Conservation (phyloP, 2,329 filamentous ascomycete genomes). For the Aspergillus texensis region DNA sequence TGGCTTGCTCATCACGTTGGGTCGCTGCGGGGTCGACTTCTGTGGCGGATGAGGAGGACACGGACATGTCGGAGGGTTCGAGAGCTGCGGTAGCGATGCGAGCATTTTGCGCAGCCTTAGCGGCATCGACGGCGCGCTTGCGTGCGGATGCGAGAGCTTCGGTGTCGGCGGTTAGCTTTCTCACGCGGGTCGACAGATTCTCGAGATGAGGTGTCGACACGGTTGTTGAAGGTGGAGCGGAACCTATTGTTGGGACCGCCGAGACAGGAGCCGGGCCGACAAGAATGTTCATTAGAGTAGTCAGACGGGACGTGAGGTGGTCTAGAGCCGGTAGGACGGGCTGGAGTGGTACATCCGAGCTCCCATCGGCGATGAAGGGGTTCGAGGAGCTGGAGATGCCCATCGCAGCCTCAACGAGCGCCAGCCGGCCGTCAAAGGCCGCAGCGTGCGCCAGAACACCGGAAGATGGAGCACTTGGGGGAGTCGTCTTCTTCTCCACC, state of each 20-base stretch:
- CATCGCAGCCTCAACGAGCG: constrained; percentile 76
- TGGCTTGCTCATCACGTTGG: constrained; percentile 65
- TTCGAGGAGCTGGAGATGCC: constrained; percentile 73
- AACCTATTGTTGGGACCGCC: constrained; percentile 24
- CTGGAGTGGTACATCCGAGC: constrained; percentile 56
- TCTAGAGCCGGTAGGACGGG: constrained; percentile 84
- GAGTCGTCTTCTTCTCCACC: constrained; percentile 6
- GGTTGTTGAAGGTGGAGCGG: constrained; percentile 26
- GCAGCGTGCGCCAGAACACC: constrained; percentile 74
- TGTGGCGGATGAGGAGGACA: constrained; percentile 46
- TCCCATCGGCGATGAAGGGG: constrained; percentile 47
- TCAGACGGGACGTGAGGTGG: constrained; percentile 77
- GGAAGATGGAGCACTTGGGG: constrained; percentile 37
- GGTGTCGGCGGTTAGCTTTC: constrained; percentile 48
- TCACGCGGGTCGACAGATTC: constrained; percentile 45
- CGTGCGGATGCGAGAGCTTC: constrained; percentile 47
- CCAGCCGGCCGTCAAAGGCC: constrained; percentile 82
- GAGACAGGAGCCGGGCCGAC: constrained; percentile 37
- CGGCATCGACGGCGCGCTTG: constrained; percentile 45
- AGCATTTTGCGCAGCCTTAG: constrained; percentile 44
- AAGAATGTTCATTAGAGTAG: constrained; percentile 63
- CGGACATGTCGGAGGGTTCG: constrained; percentile 30
- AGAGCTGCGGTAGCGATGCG: constrained; percentile 37
- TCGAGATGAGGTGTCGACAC: constrained; percentile 48
- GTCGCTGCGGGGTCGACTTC: constrained; percentile 55